Percentiles rank a stretch among this genome's conserved stretches.
Evolutionary conservation across 495 filamentous ascomycete genomes (phyloP).

Genomic region (Aspergillus cavernicola): DNA sequence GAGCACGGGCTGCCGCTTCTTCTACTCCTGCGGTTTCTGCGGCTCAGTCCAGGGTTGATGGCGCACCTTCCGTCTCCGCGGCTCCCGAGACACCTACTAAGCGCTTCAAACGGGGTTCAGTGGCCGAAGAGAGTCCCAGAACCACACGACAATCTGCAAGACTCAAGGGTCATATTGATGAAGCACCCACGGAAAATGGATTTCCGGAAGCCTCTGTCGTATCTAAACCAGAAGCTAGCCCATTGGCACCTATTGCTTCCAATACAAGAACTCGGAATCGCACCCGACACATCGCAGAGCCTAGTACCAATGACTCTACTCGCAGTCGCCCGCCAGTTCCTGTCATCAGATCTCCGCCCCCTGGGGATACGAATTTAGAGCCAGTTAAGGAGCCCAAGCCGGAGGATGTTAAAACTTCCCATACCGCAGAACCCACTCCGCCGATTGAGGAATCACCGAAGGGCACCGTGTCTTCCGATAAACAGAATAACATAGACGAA

Average conservation of each 20-base stretch:
- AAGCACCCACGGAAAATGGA: slow-evolving; percentile 19
- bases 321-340: neutral
- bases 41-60: slow-evolving; percentile 10
- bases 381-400: neutral
- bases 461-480: slow-evolving; percentile 7
- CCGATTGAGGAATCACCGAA: slow-evolving; percentile 9
- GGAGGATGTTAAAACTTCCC: slow-evolving; percentile 2
- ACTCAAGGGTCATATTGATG: slow-evolving; percentile 23
- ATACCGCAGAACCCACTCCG: neutral
- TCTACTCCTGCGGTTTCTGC: slow-evolving; percentile 13
- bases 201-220: slow-evolving; percentile 17
- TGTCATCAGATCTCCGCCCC: slow-evolving; percentile 10
- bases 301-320: slow-evolving; percentile 2
- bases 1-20: slow-evolving; percentile 19
- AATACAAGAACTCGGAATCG: slow-evolving; percentile 17
- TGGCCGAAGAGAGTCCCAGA: slow-evolving; percentile 23
- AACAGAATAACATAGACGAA: slow-evolving; percentile 1
- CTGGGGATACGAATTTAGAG: slow-evolving; percentile 5
- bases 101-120: slow-evolving; percentile 19
- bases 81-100: slow-evolving; percentile 36
- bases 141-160: slow-evolving; percentile 38
- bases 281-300: slow-evolving; percentile 13
- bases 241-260: slow-evolving; percentile 9
- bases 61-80: slow-evolving; percentile 17
- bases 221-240: slow-evolving; percentile 16